Base-by-base conservation (phyloP, 805 yeast genomes). In the Ogataea salicorniae region DNA sequence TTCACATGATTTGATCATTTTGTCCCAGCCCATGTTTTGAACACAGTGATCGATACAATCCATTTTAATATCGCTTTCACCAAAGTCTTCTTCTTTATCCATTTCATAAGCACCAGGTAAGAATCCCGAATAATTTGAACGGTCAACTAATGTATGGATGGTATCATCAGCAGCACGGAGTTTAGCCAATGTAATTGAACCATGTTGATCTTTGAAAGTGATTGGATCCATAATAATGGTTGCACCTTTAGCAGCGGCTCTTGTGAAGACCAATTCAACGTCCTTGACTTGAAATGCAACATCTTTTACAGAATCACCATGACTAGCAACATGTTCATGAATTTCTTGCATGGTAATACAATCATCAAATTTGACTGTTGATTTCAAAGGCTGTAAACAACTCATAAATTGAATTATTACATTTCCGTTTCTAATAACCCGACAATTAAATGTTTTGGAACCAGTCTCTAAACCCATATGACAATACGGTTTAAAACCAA, bases 221-320 rank as follows among this genome's bases (percentile, higher is more conserved):
- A 51, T 45, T n/a, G 61, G 60, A 5, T 61, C 46, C 39, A 50
- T 44, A 0, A 76, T 23, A 1, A 47, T 68, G 3, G 53, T 62
- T 15, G 60, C 91, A 1, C 91, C 91, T 16, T 68, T 68, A 2
- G 52, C 41, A 3, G 78, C 54, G 0, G 92, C 87, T 36, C 65
- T 64, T 1, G 61, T 51, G 51, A 62, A 83, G 2, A 76, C 70
- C 1, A 53, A 52, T 4, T 68, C 73, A 13, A 79, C 79, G 54
- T 82, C 69, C 5, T 64, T 68, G 0, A 86, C 92, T n/a, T 59
- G 60, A 55, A 87, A 83, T 0, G 88, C 77, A 11, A 88, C 79
- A 58, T 88, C 94, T 61, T 79, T 79, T n/a, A 87, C 87, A 5
- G 88, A 86, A 59, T 86, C 91, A 1, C 95, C 92, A 62, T 88